Conservation (phyloP, 257 asterid species). For the Jasminum sambac region DNA sequence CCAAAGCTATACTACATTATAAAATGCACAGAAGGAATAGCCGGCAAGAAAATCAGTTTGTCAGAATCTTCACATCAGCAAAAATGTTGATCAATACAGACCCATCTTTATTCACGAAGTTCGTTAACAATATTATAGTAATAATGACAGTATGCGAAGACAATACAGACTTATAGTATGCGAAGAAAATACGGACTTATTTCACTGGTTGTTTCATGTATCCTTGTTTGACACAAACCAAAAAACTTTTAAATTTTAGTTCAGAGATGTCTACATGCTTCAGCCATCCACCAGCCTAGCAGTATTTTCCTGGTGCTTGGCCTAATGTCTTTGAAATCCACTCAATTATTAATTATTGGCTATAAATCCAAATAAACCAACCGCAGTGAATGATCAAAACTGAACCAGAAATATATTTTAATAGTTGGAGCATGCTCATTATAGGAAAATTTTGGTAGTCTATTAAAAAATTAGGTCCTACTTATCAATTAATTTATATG, state of each 20-base stretch:
- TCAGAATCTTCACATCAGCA: not conserved
- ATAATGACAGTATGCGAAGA: not conserved
- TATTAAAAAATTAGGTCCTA: not conserved
- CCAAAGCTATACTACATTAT: not conserved
- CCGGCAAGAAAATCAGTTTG: not conserved
- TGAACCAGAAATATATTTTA: not conserved
- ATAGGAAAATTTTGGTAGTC: not conserved
- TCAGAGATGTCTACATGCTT: not conserved
- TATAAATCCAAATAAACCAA: constrained; percentile 9
- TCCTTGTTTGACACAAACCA: constrained; percentile 8
- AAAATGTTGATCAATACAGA: not conserved
- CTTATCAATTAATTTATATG: not conserved
- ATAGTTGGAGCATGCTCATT: not conserved
- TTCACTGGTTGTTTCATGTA: constrained; percentile 7
- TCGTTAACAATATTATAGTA: not conserved
- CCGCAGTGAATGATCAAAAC: not conserved
- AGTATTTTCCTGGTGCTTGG: constrained; percentile 6
- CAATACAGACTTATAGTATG: not conserved
- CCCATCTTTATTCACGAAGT: not conserved
- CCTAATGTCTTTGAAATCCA: not conserved
- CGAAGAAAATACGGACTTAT: not conserved
- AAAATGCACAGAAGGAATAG: not conserved
- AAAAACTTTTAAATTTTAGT: constrained; percentile 5
- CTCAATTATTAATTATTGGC: not conserved
- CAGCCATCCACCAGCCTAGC: constrained; percentile 3